A percentile compares a stretch with the other conserved stretches of the same genome.
These are phyloP conservation scores for Infundibulicybe gibba DNA, from an alignment of 768 basidiomycete species.

Conservation along the genomic window DNA sequence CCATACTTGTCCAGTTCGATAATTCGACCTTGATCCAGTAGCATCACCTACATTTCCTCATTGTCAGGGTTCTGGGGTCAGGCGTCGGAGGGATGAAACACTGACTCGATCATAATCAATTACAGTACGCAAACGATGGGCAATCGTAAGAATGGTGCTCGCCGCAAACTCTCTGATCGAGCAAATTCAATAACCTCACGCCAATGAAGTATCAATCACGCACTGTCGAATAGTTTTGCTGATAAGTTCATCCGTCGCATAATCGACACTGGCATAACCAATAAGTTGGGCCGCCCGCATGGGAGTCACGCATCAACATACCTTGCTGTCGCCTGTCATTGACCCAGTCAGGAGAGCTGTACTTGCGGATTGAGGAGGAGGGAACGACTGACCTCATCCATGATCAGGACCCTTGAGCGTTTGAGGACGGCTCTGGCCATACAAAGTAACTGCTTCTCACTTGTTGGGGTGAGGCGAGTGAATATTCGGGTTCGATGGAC, in stretches of 20 bases:
- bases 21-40: conserved; percentile 76
- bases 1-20: conserved; percentile 65
- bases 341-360: conserved; percentile 4
- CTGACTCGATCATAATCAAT: conserved; percentile 82
- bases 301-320: conserved; percentile 12
- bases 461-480: conserved; percentile 4
- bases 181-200: not conserved
- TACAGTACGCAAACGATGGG: conserved; percentile 74
- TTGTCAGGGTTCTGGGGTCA: not conserved
- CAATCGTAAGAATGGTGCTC: conserved; percentile 81
- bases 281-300: not conserved
- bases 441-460: conserved; percentile 81
- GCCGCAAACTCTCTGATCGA: conserved; percentile 64
- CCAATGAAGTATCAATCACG: conserved; percentile 17
- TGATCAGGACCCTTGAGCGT: conserved; percentile 71
- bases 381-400: conserved; percentile 68
- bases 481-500: not conserved
- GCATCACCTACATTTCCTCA: conserved; percentile 54
- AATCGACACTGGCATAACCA: conserved; percentile 58
- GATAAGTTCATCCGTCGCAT: conserved; percentile 87
- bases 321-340: conserved; percentile 63
- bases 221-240: conserved; percentile 79
- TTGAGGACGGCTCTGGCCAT: conserved; percentile 87
- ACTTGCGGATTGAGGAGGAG: not conserved
- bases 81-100: conserved; percentile 2